Conservation (phyloP, 2,329 filamentous ascomycete genomes). For the Colletotrichum tropicale region DNA sequence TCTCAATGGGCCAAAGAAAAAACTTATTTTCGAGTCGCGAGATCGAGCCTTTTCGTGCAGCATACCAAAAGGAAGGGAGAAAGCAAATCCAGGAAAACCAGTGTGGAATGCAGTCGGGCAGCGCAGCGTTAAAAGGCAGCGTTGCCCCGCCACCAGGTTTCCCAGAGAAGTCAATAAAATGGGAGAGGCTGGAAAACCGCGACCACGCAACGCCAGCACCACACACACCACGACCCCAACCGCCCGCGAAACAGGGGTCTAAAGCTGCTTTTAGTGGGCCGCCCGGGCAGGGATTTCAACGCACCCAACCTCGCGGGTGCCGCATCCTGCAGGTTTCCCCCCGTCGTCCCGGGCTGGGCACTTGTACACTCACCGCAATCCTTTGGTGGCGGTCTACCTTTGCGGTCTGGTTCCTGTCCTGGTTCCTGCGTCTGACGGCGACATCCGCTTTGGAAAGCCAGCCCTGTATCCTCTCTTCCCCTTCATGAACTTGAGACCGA, state of each 20-base stretch:
- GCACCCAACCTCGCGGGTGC: conserved; percentile 13
- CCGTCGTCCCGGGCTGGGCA: not conserved
- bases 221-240: conserved; percentile 2
- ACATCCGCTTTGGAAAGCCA: not conserved
- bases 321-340: not conserved
- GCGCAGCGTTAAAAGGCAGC: conserved; percentile 37
- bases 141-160: conserved; percentile 55
- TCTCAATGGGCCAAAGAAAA: not conserved
- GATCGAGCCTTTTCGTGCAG: not conserved
- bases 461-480: not conserved
- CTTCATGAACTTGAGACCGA: not conserved
- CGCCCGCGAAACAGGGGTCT: conserved; percentile 13
- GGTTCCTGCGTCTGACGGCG: not conserved
- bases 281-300: not conserved
- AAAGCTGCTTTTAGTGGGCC: conserved; percentile 6
- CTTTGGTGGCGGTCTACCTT: not conserved
- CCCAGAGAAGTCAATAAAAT: conserved; percentile 35
- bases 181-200: conserved; percentile 34
- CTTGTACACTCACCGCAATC: not conserved
- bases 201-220: not conserved
- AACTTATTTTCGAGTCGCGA: not conserved
- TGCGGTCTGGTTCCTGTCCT: not conserved
- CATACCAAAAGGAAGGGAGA: not conserved
- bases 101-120: conserved; percentile 11
- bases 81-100: not conserved